Percentiles rank a stretch among this genome's conserved stretches.
These are phyloP conservation scores for Circinella umbellata DNA, from an alignment of 371 early-diverging fungal genomes.

Conservation along the genomic window DNA sequence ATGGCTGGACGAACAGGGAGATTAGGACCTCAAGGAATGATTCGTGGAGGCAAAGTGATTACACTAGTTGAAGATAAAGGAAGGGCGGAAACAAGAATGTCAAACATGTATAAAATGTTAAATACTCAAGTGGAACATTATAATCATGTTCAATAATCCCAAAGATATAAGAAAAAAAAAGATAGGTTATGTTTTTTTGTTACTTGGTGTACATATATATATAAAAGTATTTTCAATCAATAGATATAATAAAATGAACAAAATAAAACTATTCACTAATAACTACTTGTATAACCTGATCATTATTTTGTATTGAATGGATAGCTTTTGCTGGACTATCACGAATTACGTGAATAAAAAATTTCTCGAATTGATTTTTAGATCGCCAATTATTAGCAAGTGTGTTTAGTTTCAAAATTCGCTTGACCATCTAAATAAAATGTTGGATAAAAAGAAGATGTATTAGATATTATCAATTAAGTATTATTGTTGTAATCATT, in stretches of 20 bases:
- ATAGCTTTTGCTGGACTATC: constrained; percentile 16
- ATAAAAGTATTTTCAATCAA: too few relatives aligned
- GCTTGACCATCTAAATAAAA: constrained; percentile 29
- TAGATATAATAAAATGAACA: background rate
- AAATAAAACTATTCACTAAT: background rate
- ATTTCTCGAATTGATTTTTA: background rate
- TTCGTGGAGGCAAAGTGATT: constrained; percentile 60
- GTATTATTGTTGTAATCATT: too few relatives aligned
- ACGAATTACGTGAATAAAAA: constrained; percentile 9
- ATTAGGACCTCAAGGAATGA: constrained; percentile 45
- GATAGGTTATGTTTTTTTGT: too few relatives aligned
- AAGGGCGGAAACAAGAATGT: constrained; percentile 37
- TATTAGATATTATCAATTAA: background rate
- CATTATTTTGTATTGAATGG: background rate
- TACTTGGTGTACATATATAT: too few relatives aligned
- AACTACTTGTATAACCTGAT: background rate
- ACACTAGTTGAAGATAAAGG: constrained; percentile 58
- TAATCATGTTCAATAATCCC: constrained; percentile 39
- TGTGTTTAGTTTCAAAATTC: constrained; percentile 27
- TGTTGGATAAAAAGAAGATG: background rate
- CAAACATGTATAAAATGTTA: constrained; percentile 43
- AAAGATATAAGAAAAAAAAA: too few relatives aligned
- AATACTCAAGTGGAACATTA: constrained; percentile 33
- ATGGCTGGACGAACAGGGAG: constrained; percentile 86
- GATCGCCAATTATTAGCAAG: background rate